These are phyloP conservation scores for Odonthalia washingtoniensis DNA, from an alignment of 31 red algal species.

Conservation along the genomic window DNA sequence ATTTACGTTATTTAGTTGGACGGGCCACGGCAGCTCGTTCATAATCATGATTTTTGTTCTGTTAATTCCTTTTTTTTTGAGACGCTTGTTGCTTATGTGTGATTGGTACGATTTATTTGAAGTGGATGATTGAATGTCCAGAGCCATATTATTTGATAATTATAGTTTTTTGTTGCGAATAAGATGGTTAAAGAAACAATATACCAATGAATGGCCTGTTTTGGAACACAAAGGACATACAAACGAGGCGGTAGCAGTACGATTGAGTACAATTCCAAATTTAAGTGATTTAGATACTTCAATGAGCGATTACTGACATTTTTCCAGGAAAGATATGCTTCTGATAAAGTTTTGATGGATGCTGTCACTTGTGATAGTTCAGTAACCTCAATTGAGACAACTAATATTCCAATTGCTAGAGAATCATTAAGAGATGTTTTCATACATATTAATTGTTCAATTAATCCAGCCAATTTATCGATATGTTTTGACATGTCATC, in stretches of 20 bases:
- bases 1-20: background rate
- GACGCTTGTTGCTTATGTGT: background rate
- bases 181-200: constrained; percentile 31
- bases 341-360: constrained; percentile 50
- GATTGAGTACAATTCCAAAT: background rate
- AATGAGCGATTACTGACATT: constrained; percentile 23
- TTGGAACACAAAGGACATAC: constrained; percentile 22
- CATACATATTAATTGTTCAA: constrained; percentile 26
- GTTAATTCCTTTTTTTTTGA: constrained; percentile 16
- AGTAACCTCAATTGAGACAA: constrained; percentile 29
- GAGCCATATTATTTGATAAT: background rate
- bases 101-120: background rate
- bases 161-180: constrained; percentile 29
- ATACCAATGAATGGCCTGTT: background rate
- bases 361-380: constrained; percentile 32
- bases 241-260: background rate
- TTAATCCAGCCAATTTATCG: constrained; percentile 34
- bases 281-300: constrained; percentile 26
- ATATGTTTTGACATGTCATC: constrained; percentile 34
- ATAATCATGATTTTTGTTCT: constrained; percentile 26
- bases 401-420: constrained; percentile 30
- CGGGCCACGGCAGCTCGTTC: constrained; percentile 27
- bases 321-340: constrained; percentile 35
- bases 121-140: background rate
- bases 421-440: constrained; percentile 20